Base-by-base conservation (phyloP, 805 yeast genomes). In the Monosporozyma solicola region DNA sequence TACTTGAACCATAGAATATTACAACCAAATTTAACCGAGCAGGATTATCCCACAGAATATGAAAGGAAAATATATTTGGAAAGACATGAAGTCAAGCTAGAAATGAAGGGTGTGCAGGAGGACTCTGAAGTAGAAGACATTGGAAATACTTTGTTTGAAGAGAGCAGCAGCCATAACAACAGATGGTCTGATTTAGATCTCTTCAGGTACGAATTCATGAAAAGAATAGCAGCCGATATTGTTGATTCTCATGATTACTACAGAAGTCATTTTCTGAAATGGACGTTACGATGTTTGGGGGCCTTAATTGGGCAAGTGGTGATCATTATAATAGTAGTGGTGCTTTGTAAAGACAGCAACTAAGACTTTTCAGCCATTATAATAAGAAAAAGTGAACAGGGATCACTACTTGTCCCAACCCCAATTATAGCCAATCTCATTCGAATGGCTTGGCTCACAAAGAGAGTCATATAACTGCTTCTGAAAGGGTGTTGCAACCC, bases 31-130 rank as follows among this genome's bases (percentile, higher is more conserved):
- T 44, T 68, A 35, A 53, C 56, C 6, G 56, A 57, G 25, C 60
- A 59, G 39, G 66, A 65, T 33, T 57, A 60, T 31, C 72, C 70
- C 15, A 66, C 68, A 39, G 49, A 54, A 32, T 63, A 57, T 52
- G 67, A 66, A 52, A 54, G 57, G 33, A 56, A 59, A 31, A 13
- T 44, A 27, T 20, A 35, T 9, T 25, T 35, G 10, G 48, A 56
- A 37, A 54, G 57, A 48, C 41, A 41, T 20, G 29, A 35, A 15
- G 20, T 47, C 10, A 24, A 13, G 9, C 24, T 47, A 25, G 33
- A 20, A 20, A 46, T 46, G 29, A 29, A 27, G 24, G 5, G 7
- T 25, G 7, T 8, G 5, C 32, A 15, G 6, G 32, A 43, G 6
- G 20, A 25, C 5, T 25, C 47, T 41, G 48, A 44, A 29, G 43